Evolutionary conservation across 495 filamentous ascomycete genomes (phyloP), one percentile per base, ranked within the genome.

Genomic region (Cercophora newfieldiana): DNA sequence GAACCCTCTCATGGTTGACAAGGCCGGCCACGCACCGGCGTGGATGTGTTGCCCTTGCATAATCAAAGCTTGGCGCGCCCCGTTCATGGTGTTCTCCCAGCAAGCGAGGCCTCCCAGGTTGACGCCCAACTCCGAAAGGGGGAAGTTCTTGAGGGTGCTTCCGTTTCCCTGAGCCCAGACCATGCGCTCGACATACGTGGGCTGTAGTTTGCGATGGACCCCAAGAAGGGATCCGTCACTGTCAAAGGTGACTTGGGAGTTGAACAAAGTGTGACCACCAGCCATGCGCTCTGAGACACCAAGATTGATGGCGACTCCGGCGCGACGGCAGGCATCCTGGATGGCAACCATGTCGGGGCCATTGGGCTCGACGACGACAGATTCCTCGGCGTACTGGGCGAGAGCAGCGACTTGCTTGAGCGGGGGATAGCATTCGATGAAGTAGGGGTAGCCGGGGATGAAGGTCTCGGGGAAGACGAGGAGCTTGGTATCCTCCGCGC

Each of bases 21-120:
- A 69, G 14, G 77, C 77, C 7, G 78, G 78, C 79, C 79, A 80
- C 14, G 75, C 77, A 0, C 73, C 78, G 10, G 74, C 75, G 19
- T 79, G 78, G 7, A 81, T 72, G 22, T 80, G 74, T 65, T 81
- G 69, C 6, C 72, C 70, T 57, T 80, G 75, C 28, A 64, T 66
- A 25, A 80, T 78, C 29, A 81, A 68, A 24, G 79, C 76, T 59
- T 81, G 77, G 0, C 78, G 67, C 26, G 81, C 81, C 2, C 71
- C 77, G 53, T 77, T 80, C 68, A 79, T 81, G 56, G 81, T 81
- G 37, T 83, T 75, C 67, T 84, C 82, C 74, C 82, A 81, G 69
- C 82, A 84, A 1, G 79, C 76, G n/a, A 84, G 70, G 19, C 75
- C 78, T 18, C 81, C 82, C 5, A 84, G 68, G 7, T 78, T 79